These are phyloP conservation scores for Ceratocystis ficicola DNA, from an alignment of 2,329 filamentous ascomycete genomes.

Conservation along the genomic window DNA sequence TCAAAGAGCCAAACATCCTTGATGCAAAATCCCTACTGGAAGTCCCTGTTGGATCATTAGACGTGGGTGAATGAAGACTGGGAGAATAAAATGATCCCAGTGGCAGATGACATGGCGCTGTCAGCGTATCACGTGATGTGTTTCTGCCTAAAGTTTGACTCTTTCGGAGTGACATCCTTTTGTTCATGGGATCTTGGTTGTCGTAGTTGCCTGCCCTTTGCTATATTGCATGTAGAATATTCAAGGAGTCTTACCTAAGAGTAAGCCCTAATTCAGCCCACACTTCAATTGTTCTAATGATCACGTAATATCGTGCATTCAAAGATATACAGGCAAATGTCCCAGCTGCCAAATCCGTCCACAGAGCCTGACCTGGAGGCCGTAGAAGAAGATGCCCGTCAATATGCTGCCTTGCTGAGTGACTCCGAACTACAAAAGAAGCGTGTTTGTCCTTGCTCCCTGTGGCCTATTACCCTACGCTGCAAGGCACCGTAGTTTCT, in stretches of 20 bases:
- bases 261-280: neutral
- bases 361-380: constrained; percentile 32
- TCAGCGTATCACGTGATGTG: neutral
- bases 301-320: neutral
- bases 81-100: neutral
- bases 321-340: neutral
- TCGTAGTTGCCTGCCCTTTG: neutral
- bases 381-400: constrained; percentile 39
- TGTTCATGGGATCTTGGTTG: neutral
- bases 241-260: neutral
- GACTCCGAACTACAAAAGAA: constrained; percentile 37
- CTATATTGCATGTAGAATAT: too few relatives aligned
- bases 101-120: neutral
- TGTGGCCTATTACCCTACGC: neutral
- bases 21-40: neutral
- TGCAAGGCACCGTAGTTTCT: neutral
- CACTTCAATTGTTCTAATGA: neutral
- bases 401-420: constrained; percentile 36
- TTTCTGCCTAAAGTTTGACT: neutral
- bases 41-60: neutral
- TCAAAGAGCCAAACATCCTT: too few relatives aligned
- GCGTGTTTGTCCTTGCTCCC: constrained; percentile 26
- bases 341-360: neutral
- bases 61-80: neutral
- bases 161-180: neutral